These are phyloP conservation scores for Tympanopsis confertula DNA, from an alignment of 2,329 filamentous ascomycete species.

Conservation along the genomic window DNA sequence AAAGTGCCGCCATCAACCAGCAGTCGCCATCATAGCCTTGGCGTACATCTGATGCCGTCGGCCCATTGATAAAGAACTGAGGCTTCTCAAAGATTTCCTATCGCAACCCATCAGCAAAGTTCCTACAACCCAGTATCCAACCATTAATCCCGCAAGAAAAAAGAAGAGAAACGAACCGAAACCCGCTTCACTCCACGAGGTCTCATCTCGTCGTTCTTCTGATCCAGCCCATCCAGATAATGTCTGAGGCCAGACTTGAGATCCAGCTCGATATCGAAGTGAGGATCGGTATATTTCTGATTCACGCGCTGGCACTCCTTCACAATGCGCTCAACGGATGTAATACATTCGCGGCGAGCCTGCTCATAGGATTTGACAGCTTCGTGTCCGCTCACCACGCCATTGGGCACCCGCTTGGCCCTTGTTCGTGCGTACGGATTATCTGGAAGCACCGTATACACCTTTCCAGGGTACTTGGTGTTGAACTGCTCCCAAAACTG, in stretches of 20 bases:
- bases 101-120: too few species aligned
- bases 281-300: conserved; percentile 29
- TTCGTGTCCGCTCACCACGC: conserved; percentile 19
- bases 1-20: conserved; percentile 62
- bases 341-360: conserved; percentile 25
- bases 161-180: neutral
- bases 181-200: neutral
- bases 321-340: conserved; percentile 24
- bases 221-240: neutral
- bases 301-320: conserved; percentile 30
- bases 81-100: conserved; percentile 25
- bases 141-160: neutral
- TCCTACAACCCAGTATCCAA: neutral
- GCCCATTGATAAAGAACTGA: conserved; percentile 26
- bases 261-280: conserved; percentile 30
- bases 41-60: conserved; percentile 26
- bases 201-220: neutral
- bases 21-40: conserved; percentile 49
- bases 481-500: conserved; percentile 30
- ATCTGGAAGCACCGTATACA: conserved; percentile 30
- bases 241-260: conserved; percentile 3
- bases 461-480: conserved; percentile 25
- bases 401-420: conserved; percentile 10
- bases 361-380: conserved; percentile 28
- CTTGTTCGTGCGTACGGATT: conserved; percentile 22